A percentile compares a stretch with the other conserved stretches of the same genome.
Evolutionary conservation across 1,139 yeast genomes (phyloP).

Genomic region (Yamadazyma buinensis): DNA sequence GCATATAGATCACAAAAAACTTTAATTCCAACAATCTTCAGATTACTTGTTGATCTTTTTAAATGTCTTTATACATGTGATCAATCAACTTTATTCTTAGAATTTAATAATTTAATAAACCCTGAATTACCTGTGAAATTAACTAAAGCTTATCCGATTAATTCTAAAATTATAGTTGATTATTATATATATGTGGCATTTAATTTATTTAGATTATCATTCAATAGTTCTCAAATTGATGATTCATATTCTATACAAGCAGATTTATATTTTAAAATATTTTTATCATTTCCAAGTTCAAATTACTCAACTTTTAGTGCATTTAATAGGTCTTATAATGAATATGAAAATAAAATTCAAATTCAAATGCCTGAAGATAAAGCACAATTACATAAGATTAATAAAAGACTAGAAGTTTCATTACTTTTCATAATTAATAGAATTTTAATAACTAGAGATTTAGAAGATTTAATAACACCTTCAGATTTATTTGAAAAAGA

Average conservation of each 20-base stretch:
- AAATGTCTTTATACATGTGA: constrained; percentile 4
- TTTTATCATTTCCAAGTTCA: constrained; percentile 9
- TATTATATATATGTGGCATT: constrained; percentile 32
- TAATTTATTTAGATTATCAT: constrained; percentile 22
- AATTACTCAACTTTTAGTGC: neutral
- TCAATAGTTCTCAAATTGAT: constrained; percentile 7
- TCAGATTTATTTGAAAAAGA: constrained; percentile 18
- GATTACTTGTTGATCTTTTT: constrained; percentile 1
- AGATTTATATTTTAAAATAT: constrained; percentile 22
- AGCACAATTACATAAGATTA: neutral
- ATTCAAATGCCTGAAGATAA: neutral
- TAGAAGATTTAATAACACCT: constrained; percentile 21
- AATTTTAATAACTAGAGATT: constrained; percentile 18
- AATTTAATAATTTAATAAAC: neutral
- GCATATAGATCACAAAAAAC: neutral
- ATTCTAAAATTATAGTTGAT: constrained; percentile 20
- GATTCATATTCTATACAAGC: constrained; percentile 18
- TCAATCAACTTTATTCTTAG: neutral
- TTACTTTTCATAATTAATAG: constrained; percentile 28
- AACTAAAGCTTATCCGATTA: constrained; percentile 14
- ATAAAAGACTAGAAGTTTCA: constrained; percentile 33
- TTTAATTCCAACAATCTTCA: neutral
- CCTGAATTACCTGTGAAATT: constrained; percentile 23
- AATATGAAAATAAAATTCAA: constrained; percentile 3
- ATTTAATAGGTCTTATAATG: neutral